These are phyloP conservation scores for Vanrija pseudolonga DNA, from an alignment of 1,284 basidiomycete species.

Conservation along the genomic window DNA sequence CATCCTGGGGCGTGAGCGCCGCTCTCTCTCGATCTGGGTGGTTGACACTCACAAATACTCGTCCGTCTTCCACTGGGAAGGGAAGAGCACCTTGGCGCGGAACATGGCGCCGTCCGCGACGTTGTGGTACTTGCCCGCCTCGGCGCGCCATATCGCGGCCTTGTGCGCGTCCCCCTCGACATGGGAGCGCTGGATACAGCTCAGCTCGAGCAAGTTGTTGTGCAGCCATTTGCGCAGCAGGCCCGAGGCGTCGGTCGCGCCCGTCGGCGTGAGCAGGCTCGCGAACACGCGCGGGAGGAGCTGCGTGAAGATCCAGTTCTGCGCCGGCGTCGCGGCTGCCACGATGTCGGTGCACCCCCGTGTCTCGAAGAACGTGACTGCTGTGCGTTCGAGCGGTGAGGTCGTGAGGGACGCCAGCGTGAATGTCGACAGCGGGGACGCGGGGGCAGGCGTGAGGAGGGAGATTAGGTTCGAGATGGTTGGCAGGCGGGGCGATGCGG, in stretches of 20 bases:
- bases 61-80: constrained; percentile 17
- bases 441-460: no score
- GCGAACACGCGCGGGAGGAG: constrained; percentile 18
- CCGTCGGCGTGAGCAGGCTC: background rate
- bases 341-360: constrained; percentile 21
- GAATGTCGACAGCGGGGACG: background rate
- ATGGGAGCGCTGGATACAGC: constrained; percentile 19
- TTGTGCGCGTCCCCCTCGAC: constrained; percentile 11
- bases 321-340: constrained; percentile 8
- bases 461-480: no score
- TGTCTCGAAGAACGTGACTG: constrained; percentile 19
- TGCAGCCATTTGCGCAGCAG: constrained; percentile 13
- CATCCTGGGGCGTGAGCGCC: constrained; percentile 5
- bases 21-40: no score
- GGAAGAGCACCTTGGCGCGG: constrained; percentile 13
- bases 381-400: constrained; percentile 1
- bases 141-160: constrained; percentile 6
- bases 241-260: background rate
- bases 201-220: constrained; percentile 14
- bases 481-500: no score
- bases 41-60: constrained; percentile 13
- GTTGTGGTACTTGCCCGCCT: constrained; percentile 5
- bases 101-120: constrained; percentile 15
- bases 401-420: constrained; percentile 7
- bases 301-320: constrained; percentile 23